These are phyloP conservation scores for Amphichorda felina DNA, from an alignment of 2,329 filamentous ascomycete species.

Conservation along the genomic window DNA sequence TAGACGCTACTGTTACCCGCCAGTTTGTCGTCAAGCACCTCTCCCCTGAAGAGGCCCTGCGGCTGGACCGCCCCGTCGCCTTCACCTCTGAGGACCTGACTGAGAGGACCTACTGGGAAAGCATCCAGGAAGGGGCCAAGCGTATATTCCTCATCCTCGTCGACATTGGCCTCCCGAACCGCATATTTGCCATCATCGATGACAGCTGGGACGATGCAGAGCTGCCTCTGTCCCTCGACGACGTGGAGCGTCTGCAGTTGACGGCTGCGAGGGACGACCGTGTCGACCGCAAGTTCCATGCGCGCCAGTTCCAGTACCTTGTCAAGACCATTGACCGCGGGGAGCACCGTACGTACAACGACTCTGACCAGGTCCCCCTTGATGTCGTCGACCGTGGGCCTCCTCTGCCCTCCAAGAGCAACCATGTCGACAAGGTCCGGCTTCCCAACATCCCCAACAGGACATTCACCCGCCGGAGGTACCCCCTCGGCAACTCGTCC, in stretches of 20 bases:
- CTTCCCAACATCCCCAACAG: slow-evolving; percentile 49
- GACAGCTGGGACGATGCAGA: slow-evolving; percentile 69
- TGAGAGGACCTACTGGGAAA: slow-evolving; percentile 67
- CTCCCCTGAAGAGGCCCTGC: slow-evolving; percentile 47
- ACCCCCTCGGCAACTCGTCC: slow-evolving; percentile 32
- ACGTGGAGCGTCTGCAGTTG: slow-evolving; percentile 51
- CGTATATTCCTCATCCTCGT: slow-evolving; percentile 60
- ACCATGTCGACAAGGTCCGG: slow-evolving; percentile 44
- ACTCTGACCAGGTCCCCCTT: slow-evolving; percentile 58
- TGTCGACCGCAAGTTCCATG: slow-evolving; percentile 57
- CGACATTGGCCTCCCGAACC: slow-evolving; percentile 57
- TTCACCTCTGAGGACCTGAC: slow-evolving; percentile 56
- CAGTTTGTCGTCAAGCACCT: slow-evolving; percentile 56
- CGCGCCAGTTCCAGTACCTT: slow-evolving; percentile 61
- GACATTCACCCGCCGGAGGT: slow-evolving; percentile 41
- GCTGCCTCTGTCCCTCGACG: slow-evolving; percentile 54
- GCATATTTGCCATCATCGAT: slow-evolving; percentile 65
- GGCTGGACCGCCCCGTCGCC: slow-evolving; percentile 48
- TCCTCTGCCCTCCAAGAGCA: slow-evolving; percentile 20
- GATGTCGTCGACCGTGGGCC: slow-evolving; percentile 51
- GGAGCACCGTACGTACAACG: slow-evolving; percentile 49
- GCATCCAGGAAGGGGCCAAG: slow-evolving; percentile 59
- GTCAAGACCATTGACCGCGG: slow-evolving; percentile 49
- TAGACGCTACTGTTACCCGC: slow-evolving; percentile 57
- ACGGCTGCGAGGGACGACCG: slow-evolving; percentile 47